These are phyloP conservation scores for Collybiopsis confluens DNA, from an alignment of 768 basidiomycete genomes.

Conservation along the genomic window DNA sequence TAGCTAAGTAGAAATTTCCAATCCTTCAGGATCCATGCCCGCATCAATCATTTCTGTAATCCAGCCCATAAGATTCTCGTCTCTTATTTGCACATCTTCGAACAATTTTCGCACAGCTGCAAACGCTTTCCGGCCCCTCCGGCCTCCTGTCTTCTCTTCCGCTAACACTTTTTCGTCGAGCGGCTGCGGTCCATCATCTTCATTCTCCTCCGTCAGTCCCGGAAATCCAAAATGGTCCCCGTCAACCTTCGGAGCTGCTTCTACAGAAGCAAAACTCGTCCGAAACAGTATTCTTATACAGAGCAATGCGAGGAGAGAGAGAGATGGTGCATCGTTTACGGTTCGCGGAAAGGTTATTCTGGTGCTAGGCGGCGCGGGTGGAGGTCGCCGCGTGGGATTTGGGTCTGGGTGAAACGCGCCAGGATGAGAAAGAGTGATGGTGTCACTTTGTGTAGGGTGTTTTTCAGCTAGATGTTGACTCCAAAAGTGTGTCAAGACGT, in stretches of 20 bases:
- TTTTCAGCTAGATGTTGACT: conserved; percentile 46
- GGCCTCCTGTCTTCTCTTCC: conserved; percentile 64
- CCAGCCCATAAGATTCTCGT: conserved; percentile 52
- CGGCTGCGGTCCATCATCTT: conserved; percentile 47
- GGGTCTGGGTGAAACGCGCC: conserved; percentile 51
- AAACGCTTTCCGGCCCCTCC: conserved; percentile 69
- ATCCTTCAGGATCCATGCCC: conserved; percentile 17
- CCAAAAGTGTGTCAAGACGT: conserved; percentile 76
- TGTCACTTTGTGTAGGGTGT: conserved; percentile 70
- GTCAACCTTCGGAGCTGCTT: conserved; percentile 64
- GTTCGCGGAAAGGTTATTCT: conserved; percentile 57
- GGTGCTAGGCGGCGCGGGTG: conserved; percentile 68
- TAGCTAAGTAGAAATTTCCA: no score
- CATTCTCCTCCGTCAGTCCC: conserved; percentile 72
- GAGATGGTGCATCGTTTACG: conserved; percentile 60
- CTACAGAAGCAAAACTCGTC: conserved; percentile 68
- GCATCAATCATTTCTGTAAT: conserved; percentile 58
- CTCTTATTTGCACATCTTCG: conserved; percentile 43
- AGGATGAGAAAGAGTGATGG: conserved; percentile 60
- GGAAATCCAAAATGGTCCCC: conserved; percentile 91
- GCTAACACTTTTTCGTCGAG: conserved; percentile 44
- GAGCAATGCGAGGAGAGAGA: conserved; percentile 75
- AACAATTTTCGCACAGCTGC: conserved; percentile 38
- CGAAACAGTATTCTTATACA: conserved; percentile 82
- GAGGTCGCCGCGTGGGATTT: conserved; percentile 62